phyloP scores from a whole-genome alignment of 2,329 filamentous ascomycete genomes.

The Scytalidium lignicola region DNA sequence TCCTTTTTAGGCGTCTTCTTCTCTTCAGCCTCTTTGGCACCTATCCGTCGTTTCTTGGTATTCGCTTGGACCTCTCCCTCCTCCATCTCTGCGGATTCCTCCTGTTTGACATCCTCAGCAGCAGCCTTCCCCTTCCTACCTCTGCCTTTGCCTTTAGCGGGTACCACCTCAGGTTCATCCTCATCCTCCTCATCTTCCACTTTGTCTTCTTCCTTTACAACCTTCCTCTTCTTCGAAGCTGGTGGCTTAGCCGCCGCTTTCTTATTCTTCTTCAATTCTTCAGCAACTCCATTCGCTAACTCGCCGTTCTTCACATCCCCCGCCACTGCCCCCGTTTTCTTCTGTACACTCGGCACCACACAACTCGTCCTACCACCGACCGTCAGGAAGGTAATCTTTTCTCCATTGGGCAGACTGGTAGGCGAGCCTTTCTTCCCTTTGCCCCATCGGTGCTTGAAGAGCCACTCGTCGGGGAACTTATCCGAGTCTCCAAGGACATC shows the following conservation, averaged over 20 bases:
- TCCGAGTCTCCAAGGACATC: slow-evolving; percentile 76
- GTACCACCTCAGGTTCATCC: background rate
- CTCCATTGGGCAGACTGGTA: slow-evolving; percentile 71
- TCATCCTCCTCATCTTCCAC: background rate
- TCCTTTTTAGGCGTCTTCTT: background rate
- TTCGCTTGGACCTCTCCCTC: background rate
- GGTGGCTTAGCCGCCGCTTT: slow-evolving; percentile 34
- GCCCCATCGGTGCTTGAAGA: slow-evolving; percentile 84
- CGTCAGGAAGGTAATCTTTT: slow-evolving; percentile 79
- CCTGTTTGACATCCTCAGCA: background rate
- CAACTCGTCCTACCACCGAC: slow-evolving; percentile 91
- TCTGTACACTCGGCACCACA: slow-evolving; percentile 79
- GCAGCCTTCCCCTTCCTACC: background rate
- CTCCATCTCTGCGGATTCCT: background rate
- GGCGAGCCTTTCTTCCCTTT: slow-evolving; percentile 73
- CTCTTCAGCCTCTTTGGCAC: background rate
- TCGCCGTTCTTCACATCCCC: slow-evolving; percentile 18
- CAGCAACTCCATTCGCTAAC: background rate
- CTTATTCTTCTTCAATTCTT: slow-evolving; percentile 22
- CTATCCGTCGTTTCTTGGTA: background rate
- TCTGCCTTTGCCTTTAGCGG: background rate
- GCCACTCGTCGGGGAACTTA: slow-evolving; percentile 80
- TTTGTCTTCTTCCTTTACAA: slow-evolving; percentile 7
- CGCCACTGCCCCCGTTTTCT: slow-evolving; percentile 50
- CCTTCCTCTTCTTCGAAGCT: slow-evolving; percentile 4